Base-by-base conservation (phyloP, 768 basidiomycete species). In the Termitomyces sp. region DNA sequence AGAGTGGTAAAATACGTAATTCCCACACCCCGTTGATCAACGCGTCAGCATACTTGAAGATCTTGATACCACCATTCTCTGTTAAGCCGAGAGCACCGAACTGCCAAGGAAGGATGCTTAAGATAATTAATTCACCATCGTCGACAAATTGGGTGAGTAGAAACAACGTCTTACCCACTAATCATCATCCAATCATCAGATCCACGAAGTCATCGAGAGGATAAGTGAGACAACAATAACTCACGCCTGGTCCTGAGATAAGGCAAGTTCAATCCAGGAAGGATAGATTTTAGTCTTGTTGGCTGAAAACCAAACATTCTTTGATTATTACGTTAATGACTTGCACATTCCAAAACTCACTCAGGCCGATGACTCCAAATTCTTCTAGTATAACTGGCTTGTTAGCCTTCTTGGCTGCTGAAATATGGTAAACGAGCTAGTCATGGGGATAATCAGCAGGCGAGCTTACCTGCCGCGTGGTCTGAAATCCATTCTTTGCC, bases 371-470 rank as follows among this genome's bases (percentile, higher is more conserved):
- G 1, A 83, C 71, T 8, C 85, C 85, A 62, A 86, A 87, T 61
- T 87, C 86, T 63, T 88, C 86, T 49, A 85, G 64, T 50, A 86
- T 72, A 21, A 85, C 75, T 0, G 86, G 85, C 66, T 89, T 87
- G 62, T 78, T 76, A 40, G 76, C 77, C 51, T 71, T 74, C 58
- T 75, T 76, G 0, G 82, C 81, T 31, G 80, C 82, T 82, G 58
- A 19, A 40, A 42, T 19, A 42, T 12, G 43, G 49, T 35, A n/a
- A 19, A 25, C 40, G 17, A 54, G 19, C 40, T 32, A 14, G 5
- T 31, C 9, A 23, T 25, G 27, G 34, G n/a, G 31, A 17, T 4
- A 34, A 27, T 29, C 1, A 8, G 32, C 14, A 47, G 49, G 32
- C 19, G n/a, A 27, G 55, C 66, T 11, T 58, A 78, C 81, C 72